Evolutionary conservation across 1,284 basidiomycete species (phyloP).

Genomic region (Trichosporon asahii): DNA sequence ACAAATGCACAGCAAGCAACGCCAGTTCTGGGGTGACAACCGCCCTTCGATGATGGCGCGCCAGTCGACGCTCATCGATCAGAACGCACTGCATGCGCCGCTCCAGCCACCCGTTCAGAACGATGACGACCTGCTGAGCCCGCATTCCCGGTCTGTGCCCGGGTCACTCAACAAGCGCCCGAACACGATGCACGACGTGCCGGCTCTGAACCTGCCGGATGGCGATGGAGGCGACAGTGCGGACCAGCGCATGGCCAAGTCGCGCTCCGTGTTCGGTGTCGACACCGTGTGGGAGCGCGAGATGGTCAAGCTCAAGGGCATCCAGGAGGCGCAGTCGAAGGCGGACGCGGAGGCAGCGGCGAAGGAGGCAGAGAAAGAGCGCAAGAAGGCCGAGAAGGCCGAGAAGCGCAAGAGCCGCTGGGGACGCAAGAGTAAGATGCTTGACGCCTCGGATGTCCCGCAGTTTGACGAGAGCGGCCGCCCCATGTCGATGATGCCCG

Average conservation of each 20-base stretch:
- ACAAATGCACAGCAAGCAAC: slow-evolving; percentile 40
- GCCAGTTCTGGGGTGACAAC: slow-evolving; percentile 48
- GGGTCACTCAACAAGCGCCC: neutral
- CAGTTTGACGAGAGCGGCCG: slow-evolving; percentile 1
- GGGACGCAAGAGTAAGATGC: slow-evolving; percentile 12
- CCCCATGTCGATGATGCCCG: slow-evolving; percentile 5
- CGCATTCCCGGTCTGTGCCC: neutral
- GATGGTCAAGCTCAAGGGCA: slow-evolving; percentile 41
- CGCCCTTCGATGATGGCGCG: slow-evolving; percentile 50
- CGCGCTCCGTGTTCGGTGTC: slow-evolving; percentile 46
- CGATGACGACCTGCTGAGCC: neutral
- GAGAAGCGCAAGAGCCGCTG: slow-evolving; percentile 15
- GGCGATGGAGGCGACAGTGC: slow-evolving; percentile 6
- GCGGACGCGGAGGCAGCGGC: slow-evolving; percentile 26
- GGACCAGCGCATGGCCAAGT: slow-evolving; percentile 31
- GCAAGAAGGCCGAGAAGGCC: slow-evolving; percentile 14
- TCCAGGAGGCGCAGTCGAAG: slow-evolving; percentile 33
- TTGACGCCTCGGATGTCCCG: neutral
- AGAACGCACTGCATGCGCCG: neutral
- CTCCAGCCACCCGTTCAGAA: neutral
- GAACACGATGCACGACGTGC: slow-evolving; percentile 10
- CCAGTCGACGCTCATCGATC: slow-evolving; percentile 21
- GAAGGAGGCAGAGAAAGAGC: slow-evolving; percentile 15
- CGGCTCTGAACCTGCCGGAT: slow-evolving; percentile 13
- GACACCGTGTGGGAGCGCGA: slow-evolving; percentile 50